Conservation (phyloP, 345 rosid species). For the Pistacia atlantica region DNA sequence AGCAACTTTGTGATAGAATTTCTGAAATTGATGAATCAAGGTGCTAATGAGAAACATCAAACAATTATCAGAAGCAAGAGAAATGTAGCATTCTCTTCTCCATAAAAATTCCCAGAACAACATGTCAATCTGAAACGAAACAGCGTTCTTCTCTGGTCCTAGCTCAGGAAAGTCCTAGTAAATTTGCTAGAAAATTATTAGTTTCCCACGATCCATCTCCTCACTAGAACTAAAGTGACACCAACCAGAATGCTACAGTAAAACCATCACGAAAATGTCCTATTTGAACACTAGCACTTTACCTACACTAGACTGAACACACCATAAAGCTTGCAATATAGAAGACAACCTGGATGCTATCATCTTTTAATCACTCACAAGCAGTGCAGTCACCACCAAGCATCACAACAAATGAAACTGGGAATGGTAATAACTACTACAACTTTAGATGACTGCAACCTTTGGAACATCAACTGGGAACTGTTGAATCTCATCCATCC, state of each 20-base stretch:
- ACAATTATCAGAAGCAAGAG: not conserved
- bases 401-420: not conserved
- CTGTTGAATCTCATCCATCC: conserved; percentile 52
- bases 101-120: not conserved
- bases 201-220: not conserved
- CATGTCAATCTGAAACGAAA: not conserved
- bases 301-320: not conserved
- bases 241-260: not conserved
- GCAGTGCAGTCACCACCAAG: not conserved
- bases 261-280: not conserved
- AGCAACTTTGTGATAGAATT: not conserved
- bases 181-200: not conserved
- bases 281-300: conserved; percentile 2
- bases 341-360: not conserved
- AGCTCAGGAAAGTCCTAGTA: not conserved
- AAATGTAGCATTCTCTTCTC: no score
- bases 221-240: not conserved
- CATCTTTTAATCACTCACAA: not conserved
- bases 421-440: not conserved
- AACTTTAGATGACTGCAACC: conserved; percentile 30
- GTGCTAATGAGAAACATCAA: not conserved
- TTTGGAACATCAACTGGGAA: conserved; percentile 49
- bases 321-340: not conserved
- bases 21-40: not conserved
- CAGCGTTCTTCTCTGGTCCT: not conserved